Evolutionary conservation across 2,329 filamentous ascomycete species (phyloP), one percentile per base, ranked within the genome.

Genomic region (Cadophora malorum): DNA sequence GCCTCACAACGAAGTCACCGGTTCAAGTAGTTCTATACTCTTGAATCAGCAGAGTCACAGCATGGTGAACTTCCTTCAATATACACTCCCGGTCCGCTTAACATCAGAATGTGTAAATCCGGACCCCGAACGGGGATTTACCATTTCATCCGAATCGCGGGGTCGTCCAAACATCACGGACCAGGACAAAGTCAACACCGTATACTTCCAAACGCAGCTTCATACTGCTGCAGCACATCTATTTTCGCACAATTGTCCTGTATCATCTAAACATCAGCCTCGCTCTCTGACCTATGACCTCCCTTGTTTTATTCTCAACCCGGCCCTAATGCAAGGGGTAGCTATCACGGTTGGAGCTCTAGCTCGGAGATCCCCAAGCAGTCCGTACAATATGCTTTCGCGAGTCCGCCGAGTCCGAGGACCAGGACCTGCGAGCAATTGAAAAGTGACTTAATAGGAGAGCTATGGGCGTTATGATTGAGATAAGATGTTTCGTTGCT

Each of bases 361-460:
- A 62, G 59, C 41, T 33, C 59, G 59, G 59, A 62, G 41, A 62
- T 62, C 59, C 59, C 59, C 59, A 62, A 62, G 59, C n/a, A 41
- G n/a, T 38, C 59, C 38, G 59, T 59, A 38, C 35, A 19, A 55
- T n/a, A 31, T 25, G 25, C 53, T 4, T 23, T 62, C 23, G 41
- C 58, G 38, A 62, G 41, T 62, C 59, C 59, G 59, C 45, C 38
- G 38, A 21, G 41, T 62, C 59, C 59, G 41, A 12, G 19, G 41
- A 50, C 23, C 41, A 21, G 19, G 59, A 33, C 25, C 41, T 62
- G 25, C 59, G 41, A 31, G 19, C 41, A 12, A 49, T n/a, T 33
- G 16, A 14, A 47, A 61, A 31, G 14, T 21, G 3, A 47, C 31
- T n/a, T 50, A 62, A 49, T 21, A 50, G 25, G 2, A 62, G 8